Evolutionary conservation across 768 basidiomycete species (phyloP), one percentile per base, ranked within the genome.

Genomic region (Naematelia aurantialba): DNA sequence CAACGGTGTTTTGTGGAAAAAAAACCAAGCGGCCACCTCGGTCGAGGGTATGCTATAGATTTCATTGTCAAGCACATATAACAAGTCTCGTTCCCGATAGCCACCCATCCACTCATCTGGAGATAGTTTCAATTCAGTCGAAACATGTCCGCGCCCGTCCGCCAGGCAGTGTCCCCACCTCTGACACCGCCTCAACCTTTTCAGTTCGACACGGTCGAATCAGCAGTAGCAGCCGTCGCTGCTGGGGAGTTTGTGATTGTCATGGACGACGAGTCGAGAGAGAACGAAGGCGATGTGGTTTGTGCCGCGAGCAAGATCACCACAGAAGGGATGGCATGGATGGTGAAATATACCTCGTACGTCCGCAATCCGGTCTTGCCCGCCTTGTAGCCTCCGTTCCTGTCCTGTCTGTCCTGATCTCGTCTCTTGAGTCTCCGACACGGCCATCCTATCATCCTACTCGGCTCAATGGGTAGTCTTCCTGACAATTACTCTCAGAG

Each of bases 251-350:
- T 97, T 65, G 81, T 99, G 55, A 89, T 99, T 1, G 96, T 98
- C 4, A 91, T 97, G 88, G 96, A 99, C 76, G 94, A 98, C 78
- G 89, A 96, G 78, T 81, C 82, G 63, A 81, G 96, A 60, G 96
- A 99, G 79, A 99, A 99, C 75, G 96, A 99, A 75, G 94, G 96
- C 1, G 96, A 99, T 77, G 79, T 99, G 58, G 91, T 97, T 73
- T 87, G 91, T 70, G 85, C 94, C 13, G 96, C 85, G 1, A 81
- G 82, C 24, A 83, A 85, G 52, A 86, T 89, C 65, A 91, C 92
- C 39, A 89, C 91, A 1, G 89, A 97, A 78, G 89, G 92, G 73
- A 98, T 99, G 96, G 94, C 96, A 0, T 99, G 91, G 91, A 88
- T 99, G 84, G 92, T 99, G 75, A 88, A 88, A 72, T 87, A 93